Evolutionary conservation across 257 asterid genomes (phyloP).

Genomic region (Penstemon davidsonii): DNA sequence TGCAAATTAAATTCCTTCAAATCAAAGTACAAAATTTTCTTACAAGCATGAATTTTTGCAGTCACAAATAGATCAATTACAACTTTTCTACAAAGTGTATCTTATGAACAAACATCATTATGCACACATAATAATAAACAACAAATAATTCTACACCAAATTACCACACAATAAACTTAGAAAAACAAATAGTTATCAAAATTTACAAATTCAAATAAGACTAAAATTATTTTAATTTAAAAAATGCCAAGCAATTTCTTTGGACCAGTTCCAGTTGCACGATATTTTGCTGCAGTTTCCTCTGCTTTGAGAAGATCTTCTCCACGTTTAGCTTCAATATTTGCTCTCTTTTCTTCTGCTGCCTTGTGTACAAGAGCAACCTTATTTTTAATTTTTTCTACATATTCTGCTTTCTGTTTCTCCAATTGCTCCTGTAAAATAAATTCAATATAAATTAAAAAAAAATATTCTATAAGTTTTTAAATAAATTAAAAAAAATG

Average conservation of each 20-base stretch:
- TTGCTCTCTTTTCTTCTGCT: conserved; percentile 86
- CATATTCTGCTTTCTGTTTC: conserved; percentile 80
- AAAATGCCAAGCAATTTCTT: conserved; percentile 77
- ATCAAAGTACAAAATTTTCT: background rate
- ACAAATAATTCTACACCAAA: conserved; percentile 34
- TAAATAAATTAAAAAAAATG: no score
- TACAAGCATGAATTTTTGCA: conserved; percentile 23
- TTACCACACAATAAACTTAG: conserved; percentile 34
- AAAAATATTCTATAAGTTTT: background rate
- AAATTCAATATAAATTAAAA: conserved; percentile 8
- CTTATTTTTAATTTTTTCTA: conserved; percentile 84
- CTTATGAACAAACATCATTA: conserved; percentile 36
- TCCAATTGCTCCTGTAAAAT: conserved; percentile 66
- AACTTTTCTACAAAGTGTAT: conserved; percentile 17
- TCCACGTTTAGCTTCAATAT: conserved; percentile 73
- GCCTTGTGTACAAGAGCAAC: conserved; percentile 69
- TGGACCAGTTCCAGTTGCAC: conserved; percentile 88
- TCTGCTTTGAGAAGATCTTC: conserved; percentile 91
- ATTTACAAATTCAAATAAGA: conserved; percentile 28
- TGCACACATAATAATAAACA: conserved; percentile 33
- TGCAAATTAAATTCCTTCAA: no score
- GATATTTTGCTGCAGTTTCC: conserved; percentile 76
- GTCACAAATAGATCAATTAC: conserved; percentile 23
- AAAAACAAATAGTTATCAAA: conserved; percentile 28
- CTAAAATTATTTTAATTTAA: conserved; percentile 38